These are phyloP conservation scores for Gypsophila paniculata DNA, from an alignment of 179 eudicot genomes.

Conservation along the genomic window DNA sequence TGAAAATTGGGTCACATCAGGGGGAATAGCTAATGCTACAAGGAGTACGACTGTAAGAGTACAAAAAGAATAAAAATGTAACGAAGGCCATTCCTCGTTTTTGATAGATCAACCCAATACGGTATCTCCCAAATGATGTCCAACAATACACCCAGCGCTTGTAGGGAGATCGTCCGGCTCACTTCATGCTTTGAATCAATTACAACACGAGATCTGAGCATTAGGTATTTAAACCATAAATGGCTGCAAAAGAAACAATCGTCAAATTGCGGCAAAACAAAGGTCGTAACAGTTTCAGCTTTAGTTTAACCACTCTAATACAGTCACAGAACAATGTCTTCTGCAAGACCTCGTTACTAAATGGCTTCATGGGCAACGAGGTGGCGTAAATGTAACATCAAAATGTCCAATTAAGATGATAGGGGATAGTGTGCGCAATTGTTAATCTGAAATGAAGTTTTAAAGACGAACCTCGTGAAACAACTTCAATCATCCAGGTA, in stretches of 20 bases:
- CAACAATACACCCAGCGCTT: not conserved
- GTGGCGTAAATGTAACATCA: not conserved
- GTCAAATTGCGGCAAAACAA: not conserved
- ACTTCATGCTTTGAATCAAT: constrained; percentile 1
- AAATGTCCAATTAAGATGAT: not conserved
- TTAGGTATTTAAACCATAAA: not conserved
- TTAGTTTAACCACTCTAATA: too few relatives aligned
- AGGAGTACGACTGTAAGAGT: not conserved
- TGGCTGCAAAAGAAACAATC: not conserved
- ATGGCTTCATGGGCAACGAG: too few relatives aligned
- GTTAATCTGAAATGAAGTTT: not conserved
- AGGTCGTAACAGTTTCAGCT: not conserved
- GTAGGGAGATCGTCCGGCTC: not conserved
- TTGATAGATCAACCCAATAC: constrained; percentile 7
- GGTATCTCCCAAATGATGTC: not conserved
- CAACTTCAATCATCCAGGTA: constrained; percentile 66
- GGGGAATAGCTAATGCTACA: constrained; percentile 13
- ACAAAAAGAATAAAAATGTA: not conserved
- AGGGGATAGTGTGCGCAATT: not conserved
- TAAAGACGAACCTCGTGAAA: constrained; percentile 23
- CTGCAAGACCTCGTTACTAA: too few relatives aligned
- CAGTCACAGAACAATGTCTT: not conserved
- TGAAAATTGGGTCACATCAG: constrained; percentile 1
- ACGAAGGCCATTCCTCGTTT: not conserved
- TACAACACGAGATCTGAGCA: not conserved